These are phyloP conservation scores for Phaeophleospora eucalypticola DNA, from an alignment of 2,329 filamentous ascomycete species.

Conservation along the genomic window DNA sequence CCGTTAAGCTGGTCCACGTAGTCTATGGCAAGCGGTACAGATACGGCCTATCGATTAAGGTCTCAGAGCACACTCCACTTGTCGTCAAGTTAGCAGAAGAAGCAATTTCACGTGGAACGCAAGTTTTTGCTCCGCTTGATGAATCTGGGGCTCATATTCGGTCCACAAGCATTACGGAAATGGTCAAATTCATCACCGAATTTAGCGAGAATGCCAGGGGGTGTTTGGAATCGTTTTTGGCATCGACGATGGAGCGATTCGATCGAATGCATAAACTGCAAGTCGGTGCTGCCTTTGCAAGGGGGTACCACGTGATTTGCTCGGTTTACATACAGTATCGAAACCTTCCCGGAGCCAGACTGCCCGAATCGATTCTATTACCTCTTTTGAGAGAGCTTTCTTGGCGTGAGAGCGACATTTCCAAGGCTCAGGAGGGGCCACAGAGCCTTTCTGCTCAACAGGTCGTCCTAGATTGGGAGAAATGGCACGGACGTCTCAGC, in stretches of 20 bases:
- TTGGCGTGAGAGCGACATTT: not conserved
- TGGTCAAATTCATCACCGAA: no score
- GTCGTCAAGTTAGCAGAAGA: slow-evolving; percentile 3
- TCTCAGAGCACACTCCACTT: not conserved
- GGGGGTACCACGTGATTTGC: not conserved
- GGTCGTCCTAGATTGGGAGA: slow-evolving; percentile 26
- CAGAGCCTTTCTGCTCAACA: not conserved
- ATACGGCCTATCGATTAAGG: no score
- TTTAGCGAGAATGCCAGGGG: not conserved
- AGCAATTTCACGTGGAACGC: slow-evolving; percentile 1
- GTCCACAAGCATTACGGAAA: no score
- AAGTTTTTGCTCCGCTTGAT: no score
- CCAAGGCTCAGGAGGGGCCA: not conserved
- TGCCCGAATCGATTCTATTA: slow-evolving; percentile 11
- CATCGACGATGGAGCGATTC: not conserved
- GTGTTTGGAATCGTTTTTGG: not conserved
- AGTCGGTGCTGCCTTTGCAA: not conserved
- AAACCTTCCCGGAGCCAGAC: not conserved
- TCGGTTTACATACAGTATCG: slow-evolving; percentile 14
- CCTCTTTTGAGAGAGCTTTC: slow-evolving; percentile 7
- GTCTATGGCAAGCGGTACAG: no score
- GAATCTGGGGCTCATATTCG: no score
- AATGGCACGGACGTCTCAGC: slow-evolving; percentile 20
- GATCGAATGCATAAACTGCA: not conserved
- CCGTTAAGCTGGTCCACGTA: slow-evolving; percentile 9